Conservation (phyloP, 1,284 basidiomycete species). For the Tausonia pullulans region DNA sequence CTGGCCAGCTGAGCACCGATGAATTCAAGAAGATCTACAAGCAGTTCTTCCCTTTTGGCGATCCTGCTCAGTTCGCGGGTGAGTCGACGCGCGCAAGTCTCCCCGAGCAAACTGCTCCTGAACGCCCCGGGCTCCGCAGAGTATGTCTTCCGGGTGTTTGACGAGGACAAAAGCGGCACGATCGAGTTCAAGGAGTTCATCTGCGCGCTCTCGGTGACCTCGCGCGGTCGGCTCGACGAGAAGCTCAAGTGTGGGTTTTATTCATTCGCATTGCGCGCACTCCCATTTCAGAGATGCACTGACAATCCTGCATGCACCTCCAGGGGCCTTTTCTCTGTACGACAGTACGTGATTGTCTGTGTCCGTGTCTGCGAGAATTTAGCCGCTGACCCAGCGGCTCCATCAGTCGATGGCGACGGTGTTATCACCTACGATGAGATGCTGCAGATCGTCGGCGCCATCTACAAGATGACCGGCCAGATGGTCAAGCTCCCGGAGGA, state of each 20-base stretch:
- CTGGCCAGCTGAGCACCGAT: conserved; percentile 87
- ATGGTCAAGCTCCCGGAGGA: conserved; percentile 97
- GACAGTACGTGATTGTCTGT: conserved; percentile 43
- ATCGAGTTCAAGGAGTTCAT: conserved; percentile 99
- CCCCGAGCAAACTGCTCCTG: no score
- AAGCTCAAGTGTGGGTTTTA: conserved; percentile 82
- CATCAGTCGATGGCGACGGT: conserved; percentile 73
- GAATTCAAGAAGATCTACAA: conserved; percentile 99
- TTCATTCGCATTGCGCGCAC: conserved; percentile 6
- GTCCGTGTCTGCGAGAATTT: no score
- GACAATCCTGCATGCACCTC: neutral
- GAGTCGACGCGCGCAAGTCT: no score
- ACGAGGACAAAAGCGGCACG: conserved; percentile 87
- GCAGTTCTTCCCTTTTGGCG: conserved; percentile 99
- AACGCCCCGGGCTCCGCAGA: conserved; percentile 41
- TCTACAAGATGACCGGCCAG: conserved; percentile 98
- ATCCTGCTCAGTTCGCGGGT: conserved; percentile 75
- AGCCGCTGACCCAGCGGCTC: no score
- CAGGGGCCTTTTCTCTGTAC: conserved; percentile 99
- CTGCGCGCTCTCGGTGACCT: conserved; percentile 89
- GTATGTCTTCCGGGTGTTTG: conserved; percentile 82
- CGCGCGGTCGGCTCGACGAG: conserved; percentile 86
- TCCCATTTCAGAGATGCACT: neutral
- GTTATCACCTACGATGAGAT: conserved; percentile 97
- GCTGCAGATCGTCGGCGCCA: conserved; percentile 88